Evolutionary conservation across 2,329 filamentous ascomycete genomes (phyloP).

Genomic region (Elsinoe perseae): DNA sequence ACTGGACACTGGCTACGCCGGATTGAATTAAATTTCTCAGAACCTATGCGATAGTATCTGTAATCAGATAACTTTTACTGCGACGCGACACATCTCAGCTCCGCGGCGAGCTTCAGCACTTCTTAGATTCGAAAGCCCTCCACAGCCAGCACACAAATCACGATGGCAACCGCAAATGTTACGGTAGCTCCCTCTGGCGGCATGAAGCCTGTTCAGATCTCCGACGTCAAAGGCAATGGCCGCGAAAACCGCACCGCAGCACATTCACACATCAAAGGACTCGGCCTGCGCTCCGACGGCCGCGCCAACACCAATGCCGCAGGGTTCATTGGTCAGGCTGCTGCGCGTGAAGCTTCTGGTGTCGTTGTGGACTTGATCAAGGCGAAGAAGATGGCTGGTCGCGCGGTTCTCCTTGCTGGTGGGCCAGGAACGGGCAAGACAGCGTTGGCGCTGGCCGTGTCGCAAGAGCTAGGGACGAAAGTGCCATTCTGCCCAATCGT

Average conservation of each 20-base stretch:
- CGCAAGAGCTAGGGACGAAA: conserved; percentile 94
- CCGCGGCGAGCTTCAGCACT: background rate
- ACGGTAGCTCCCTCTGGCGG: conserved; percentile 23
- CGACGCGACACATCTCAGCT: background rate
- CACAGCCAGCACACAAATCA: background rate
- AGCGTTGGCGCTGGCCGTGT: conserved; percentile 86
- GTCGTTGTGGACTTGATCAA: conserved; percentile 93
- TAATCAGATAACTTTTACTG: background rate
- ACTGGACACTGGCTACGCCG: background rate
- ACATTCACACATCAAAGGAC: conserved; percentile 95
- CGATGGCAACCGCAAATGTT: conserved; percentile 22
- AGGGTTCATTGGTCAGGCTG: conserved; percentile 83
- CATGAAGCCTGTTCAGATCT: conserved; percentile 29
- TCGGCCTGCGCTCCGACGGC: conserved; percentile 80
- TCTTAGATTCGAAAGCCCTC: background rate
- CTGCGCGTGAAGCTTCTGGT: conserved; percentile 91
- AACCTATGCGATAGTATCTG: background rate
- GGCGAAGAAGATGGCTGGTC: conserved; percentile 94
- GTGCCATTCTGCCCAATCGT: conserved; percentile 98
- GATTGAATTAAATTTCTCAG: background rate
- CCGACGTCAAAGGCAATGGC: conserved; percentile 28
- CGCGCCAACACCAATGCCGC: conserved; percentile 68
- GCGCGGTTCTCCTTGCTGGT: conserved; percentile 85
- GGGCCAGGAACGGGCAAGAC: conserved; percentile 97
- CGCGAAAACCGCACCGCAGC: conserved; percentile 94